Evolutionary conservation across 768 basidiomycete genomes (phyloP), one percentile per base, ranked within the genome.

Genomic region (Tulasnella sp.): DNA sequence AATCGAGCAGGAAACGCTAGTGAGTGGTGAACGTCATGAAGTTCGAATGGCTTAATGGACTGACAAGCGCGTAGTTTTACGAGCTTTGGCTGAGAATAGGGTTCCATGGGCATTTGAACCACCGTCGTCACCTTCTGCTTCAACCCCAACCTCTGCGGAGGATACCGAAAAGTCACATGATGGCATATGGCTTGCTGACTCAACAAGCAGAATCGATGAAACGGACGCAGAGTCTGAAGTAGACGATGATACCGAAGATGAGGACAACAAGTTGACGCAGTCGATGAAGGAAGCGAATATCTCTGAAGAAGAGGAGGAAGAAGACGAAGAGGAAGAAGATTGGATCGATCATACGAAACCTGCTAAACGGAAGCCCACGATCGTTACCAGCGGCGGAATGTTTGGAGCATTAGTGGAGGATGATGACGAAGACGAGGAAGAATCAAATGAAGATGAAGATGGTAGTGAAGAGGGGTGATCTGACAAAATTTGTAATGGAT

Each of bases 71-170:
- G n/a, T n/a, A 92, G 89, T 92, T 52, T 69, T 95, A 56, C 76
- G 89, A 40, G 65, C 75, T n/a, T 67, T 92, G 22, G 83, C 89
- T 0, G 90, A 95, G 64, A 85, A 83, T 19, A 73, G 70, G 55
- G 70, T 93, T 39, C 68, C 70, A 19, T 95, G 90, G 90, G 83
- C 76, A 27, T 92, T 91, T 65, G 83, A 81, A 78, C 88, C 89
- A 27, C 57, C 48, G n/a, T 39, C 44, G 27, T 13, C n/a, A 37
- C 37, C 8, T 47, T 25, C n/a, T n/a, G n/a, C n/a, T n/a, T n/a
- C n/a, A n/a, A 37, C 13, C 12, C 13, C 22, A 9, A 12, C 12
- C 3, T 13, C 22, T 5, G 45, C 41, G 32, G 40, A 46, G 27
- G 19, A 31, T 12, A 32, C 40, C 27, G 56, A 27, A 12, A 55